These are phyloP conservation scores for Psilocybe sp. DNA, from an alignment of 768 basidiomycete species.

Conservation along the genomic window DNA sequence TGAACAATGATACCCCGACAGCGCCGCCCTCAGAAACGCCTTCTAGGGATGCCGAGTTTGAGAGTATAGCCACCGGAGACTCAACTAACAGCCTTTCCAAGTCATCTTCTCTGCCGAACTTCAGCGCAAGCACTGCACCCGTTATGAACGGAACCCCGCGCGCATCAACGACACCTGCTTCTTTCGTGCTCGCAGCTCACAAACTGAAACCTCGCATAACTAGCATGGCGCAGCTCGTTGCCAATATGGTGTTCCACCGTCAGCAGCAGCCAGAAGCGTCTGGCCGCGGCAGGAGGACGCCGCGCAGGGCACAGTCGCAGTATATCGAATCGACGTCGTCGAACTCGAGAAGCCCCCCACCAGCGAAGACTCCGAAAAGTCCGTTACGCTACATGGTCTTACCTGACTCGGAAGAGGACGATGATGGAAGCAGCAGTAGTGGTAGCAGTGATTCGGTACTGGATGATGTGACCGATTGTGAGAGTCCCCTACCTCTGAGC, in stretches of 20 bases:
- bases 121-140: too few relatives aligned
- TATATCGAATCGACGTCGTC: background rate
- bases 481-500: constrained; percentile 15
- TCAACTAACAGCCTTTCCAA: too few relatives aligned
- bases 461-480: constrained; percentile 5
- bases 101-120: too few relatives aligned
- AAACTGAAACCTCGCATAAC: constrained; percentile 22
- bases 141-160: background rate
- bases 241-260: constrained; percentile 36
- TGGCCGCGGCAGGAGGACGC: constrained; percentile 10
- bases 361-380: too few relatives aligned
- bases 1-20: too few relatives aligned
- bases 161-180: background rate
- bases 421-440: constrained; percentile 5
- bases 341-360: background rate
- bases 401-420: constrained; percentile 10
- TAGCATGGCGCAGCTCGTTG: constrained; percentile 35
- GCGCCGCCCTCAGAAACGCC: too few relatives aligned
- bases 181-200: constrained; percentile 2
- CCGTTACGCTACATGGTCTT: background rate
- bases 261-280: constrained; percentile 16
- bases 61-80: too few relatives aligned
- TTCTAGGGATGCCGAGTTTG: too few relatives aligned
- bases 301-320: constrained; percentile 1
- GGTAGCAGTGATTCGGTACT: constrained; percentile 1